Conservation (phyloP, 1,284 basidiomycete species). For the Rhizoctonia solani region DNA sequence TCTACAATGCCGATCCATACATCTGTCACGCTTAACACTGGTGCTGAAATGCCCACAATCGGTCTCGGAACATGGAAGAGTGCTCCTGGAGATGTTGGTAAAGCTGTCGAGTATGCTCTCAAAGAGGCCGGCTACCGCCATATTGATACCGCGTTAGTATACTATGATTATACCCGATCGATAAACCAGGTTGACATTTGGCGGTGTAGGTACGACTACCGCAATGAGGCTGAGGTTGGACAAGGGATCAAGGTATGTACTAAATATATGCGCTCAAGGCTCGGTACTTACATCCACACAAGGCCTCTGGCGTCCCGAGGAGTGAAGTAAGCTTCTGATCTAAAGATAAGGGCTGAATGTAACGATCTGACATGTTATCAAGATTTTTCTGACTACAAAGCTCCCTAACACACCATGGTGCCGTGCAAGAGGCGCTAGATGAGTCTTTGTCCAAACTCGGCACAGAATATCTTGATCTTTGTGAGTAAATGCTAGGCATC, state of each 20-base stretch:
- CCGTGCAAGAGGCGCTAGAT: slow-evolving; percentile 67
- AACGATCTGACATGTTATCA: slow-evolving; percentile 67
- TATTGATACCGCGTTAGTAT: slow-evolving; percentile 41
- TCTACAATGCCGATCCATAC: slow-evolving; percentile 36
- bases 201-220: slow-evolving; percentile 41
- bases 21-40: slow-evolving; percentile 40
- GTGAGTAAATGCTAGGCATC: no score
- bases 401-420: slow-evolving; percentile 36
- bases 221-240: slow-evolving; percentile 73
- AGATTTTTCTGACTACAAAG: slow-evolving; percentile 58
- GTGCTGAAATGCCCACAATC: slow-evolving; percentile 39
- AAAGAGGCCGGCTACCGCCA: slow-evolving; percentile 43
- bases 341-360: slow-evolving; percentile 40
- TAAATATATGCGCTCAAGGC: background rate
- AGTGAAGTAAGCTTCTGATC: slow-evolving; percentile 45
- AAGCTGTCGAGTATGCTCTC: slow-evolving; percentile 42
- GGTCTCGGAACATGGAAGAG: slow-evolving; percentile 49
- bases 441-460: slow-evolving; percentile 66
- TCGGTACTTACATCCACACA: slow-evolving; percentile 37
- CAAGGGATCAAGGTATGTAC: slow-evolving; percentile 65
- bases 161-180: background rate
- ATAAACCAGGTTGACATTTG: background rate
- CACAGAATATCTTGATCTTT: slow-evolving; percentile 35
- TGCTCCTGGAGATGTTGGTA: slow-evolving; percentile 45
- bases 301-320: slow-evolving; percentile 48